Percentiles rank a stretch among this genome's conserved stretches.
phyloP scores from a whole-genome alignment of 768 basidiomycete species.

The Cantharellus anzutake region DNA sequence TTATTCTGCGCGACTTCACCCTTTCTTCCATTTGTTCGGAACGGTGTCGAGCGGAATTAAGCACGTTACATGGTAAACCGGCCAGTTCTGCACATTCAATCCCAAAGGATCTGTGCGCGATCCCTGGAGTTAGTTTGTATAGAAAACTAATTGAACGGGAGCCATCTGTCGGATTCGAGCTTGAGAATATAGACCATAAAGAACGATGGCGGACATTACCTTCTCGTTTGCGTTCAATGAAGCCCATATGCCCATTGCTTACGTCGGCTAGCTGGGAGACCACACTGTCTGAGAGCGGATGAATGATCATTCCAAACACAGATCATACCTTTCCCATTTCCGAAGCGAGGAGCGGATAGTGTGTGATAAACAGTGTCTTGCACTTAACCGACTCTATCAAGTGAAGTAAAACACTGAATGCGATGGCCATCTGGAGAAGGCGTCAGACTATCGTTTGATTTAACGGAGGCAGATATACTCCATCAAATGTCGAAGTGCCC shows the following conservation, averaged over 20 bases:
- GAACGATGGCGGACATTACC: slow-evolving; percentile 10
- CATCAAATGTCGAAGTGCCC: slow-evolving; percentile 87
- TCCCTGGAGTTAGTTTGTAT: slow-evolving; percentile 52
- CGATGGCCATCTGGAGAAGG: slow-evolving; percentile 56
- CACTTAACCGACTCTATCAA: slow-evolving; percentile 37
- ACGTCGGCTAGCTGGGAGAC: slow-evolving; percentile 30
- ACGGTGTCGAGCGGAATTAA: slow-evolving; percentile 34
- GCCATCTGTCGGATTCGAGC: slow-evolving; percentile 27
- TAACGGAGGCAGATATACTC: slow-evolving; percentile 18
- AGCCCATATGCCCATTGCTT: slow-evolving; percentile 77
- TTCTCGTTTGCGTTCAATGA: slow-evolving; percentile 43
- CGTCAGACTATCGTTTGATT: background rate
- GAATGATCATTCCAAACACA: background rate
- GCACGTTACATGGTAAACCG: slow-evolving; percentile 50
- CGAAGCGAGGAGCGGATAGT: slow-evolving; percentile 73
- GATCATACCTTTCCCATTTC: slow-evolving; percentile 22
- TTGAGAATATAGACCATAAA: background rate
- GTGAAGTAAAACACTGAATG: slow-evolving; percentile 59
- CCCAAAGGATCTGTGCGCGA: slow-evolving; percentile 70
- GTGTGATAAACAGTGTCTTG: slow-evolving; percentile 84
- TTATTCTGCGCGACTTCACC: slow-evolving; percentile 17
- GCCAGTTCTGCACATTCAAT: slow-evolving; percentile 86
- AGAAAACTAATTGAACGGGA: slow-evolving; percentile 70
- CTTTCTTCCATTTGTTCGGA: slow-evolving; percentile 35
- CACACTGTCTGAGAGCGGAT: background rate